A percentile compares a stretch with the other conserved stretches of the same genome.
Conservation (phyloP, 176 grass and related monocot species). For the Puccinellia tenuiflora region DNA sequence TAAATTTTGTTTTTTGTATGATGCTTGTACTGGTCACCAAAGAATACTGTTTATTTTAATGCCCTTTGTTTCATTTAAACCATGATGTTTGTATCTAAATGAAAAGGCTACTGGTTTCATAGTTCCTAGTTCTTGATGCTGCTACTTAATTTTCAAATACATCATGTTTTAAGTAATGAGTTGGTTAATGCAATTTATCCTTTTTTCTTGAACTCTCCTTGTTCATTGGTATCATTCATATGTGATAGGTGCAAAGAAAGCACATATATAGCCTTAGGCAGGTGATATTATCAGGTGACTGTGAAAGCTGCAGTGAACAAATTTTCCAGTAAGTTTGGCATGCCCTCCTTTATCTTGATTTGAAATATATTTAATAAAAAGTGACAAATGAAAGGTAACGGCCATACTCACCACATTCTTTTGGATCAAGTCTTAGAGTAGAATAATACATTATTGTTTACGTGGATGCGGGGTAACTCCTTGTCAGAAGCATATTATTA, state of each 20-base stretch:
- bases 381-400: not conserved
- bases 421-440: not conserved
- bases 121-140: slow-evolving; percentile 1
- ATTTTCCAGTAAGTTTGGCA: slow-evolving; percentile 80
- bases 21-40: not conserved
- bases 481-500: not conserved
- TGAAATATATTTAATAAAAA: slow-evolving; percentile 2
- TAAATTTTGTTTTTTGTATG: not conserved
- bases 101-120: not conserved
- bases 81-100: not conserved
- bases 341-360: not conserved
- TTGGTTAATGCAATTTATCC: not conserved
- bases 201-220: not conserved
- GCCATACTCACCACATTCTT: not conserved
- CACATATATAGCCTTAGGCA: slow-evolving; percentile 97
- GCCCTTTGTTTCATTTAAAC: not conserved
- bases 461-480: not conserved
- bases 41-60: not conserved
- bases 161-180: slow-evolving; percentile 1
- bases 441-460: slow-evolving; percentile 7
- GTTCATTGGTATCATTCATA: slow-evolving; percentile 15
- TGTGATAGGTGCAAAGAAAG: slow-evolving; percentile 87
- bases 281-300: slow-evolving; percentile 84
- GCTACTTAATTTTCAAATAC: not conserved
- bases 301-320: slow-evolving; percentile 74